Evolutionary conservation across 805 yeast species (phyloP).

Genomic region (Zygoascus flipseniorum): DNA sequence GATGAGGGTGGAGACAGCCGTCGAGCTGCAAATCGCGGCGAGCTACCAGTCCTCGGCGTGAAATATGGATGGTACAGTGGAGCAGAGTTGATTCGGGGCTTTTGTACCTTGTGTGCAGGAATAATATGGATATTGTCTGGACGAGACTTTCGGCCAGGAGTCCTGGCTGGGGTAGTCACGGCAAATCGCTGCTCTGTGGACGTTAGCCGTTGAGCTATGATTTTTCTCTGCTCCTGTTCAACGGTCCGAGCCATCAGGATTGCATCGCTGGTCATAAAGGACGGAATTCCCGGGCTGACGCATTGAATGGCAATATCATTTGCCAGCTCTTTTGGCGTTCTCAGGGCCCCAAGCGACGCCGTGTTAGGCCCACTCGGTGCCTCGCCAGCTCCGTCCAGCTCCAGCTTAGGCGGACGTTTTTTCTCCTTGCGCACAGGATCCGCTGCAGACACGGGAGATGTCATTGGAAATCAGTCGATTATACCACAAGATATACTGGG

Average conservation of each 20-base stretch:
- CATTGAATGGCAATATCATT: slow-evolving; percentile 26
- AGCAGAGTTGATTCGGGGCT: slow-evolving; percentile 2
- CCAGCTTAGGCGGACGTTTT: slow-evolving; percentile 9
- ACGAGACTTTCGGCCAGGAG: background rate
- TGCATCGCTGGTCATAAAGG: slow-evolving; percentile 20
- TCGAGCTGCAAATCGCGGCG: background rate
- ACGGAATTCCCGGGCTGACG: slow-evolving; percentile 24
- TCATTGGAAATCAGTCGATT: background rate
- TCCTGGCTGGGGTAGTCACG: background rate
- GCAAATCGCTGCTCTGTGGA: background rate
- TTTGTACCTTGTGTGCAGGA: background rate
- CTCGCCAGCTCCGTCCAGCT: slow-evolving; percentile 3
- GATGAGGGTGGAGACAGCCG: background rate
- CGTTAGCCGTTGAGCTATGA: slow-evolving; percentile 18
- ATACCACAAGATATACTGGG: background rate
- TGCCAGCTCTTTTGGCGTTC: slow-evolving; percentile 23
- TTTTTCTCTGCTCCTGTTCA: slow-evolving; percentile 22
- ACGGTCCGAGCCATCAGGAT: slow-evolving; percentile 18
- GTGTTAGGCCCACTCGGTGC: slow-evolving; percentile 1
- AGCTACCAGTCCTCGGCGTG: background rate
- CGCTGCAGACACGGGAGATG: background rate
- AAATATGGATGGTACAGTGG: slow-evolving; percentile 1
- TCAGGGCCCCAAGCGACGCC: slow-evolving; percentile 1
- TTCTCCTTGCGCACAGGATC: background rate
- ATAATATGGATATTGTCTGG: background rate